phyloP scores from a whole-genome alignment of 2,329 filamentous ascomycete species.

The Hymenoscyphus salicellus region DNA sequence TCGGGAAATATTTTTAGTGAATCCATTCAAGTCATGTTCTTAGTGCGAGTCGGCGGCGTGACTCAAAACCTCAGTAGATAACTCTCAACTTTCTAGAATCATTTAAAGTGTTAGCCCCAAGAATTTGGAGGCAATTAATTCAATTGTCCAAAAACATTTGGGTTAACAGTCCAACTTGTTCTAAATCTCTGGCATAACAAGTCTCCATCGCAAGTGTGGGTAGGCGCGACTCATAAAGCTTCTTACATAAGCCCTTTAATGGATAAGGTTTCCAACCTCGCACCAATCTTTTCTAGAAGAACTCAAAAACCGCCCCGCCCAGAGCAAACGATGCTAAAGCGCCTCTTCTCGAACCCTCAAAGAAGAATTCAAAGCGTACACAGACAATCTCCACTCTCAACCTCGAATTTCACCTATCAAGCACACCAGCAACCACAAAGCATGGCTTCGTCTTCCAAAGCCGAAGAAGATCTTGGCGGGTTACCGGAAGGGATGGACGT shows the following conservation, averaged over 20 bases:
- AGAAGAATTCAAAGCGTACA: neutral
- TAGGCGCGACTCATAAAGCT: neutral
- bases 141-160: neutral
- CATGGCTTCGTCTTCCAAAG: slow-evolving; percentile 8
- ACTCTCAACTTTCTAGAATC: neutral
- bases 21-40: neutral
- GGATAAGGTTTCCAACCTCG: neutral
- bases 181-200: neutral
- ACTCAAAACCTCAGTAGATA: neutral
- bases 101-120: neutral
- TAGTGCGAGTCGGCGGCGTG: neutral
- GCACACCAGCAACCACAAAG: neutral
- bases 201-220: neutral
- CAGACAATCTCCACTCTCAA: no score
- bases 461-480: slow-evolving; percentile 8
- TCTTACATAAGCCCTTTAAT: neutral
- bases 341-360: neutral
- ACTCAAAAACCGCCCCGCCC: neutral
- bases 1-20: neutral
- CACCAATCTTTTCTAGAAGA: neutral
- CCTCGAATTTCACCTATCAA: neutral
- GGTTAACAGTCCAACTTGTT: neutral
- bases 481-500: slow-evolving; percentile 11
- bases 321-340: neutral
- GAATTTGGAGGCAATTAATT: neutral